phyloP scores from a whole-genome alignment of 257 asterid species.

The Solanum etuberosum region DNA sequence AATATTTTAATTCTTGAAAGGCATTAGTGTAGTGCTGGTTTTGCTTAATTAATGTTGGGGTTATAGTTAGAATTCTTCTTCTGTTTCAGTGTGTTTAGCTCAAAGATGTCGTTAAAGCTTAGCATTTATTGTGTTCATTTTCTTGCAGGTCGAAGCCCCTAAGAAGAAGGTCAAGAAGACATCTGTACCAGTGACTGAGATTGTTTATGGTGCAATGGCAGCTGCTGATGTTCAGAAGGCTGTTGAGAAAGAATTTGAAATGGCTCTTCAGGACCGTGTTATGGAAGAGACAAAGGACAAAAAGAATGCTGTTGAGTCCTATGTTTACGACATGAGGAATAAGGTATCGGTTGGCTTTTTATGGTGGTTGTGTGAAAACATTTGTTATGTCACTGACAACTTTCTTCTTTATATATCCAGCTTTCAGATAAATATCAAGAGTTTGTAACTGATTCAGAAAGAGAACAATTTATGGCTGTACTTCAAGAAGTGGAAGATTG shows the following conservation, averaged over 20 bases:
- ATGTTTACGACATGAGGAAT: constrained; percentile 86
- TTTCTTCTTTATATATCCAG: constrained; percentile 25
- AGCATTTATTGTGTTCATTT: not conserved
- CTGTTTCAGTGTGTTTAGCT: not conserved
- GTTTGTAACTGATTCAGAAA: constrained; percentile 60
- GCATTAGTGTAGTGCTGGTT: not conserved
- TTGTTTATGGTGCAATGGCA: constrained; percentile 62
- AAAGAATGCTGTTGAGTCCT: constrained; percentile 94
- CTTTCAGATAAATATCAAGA: constrained; percentile 65
- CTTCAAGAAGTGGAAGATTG: constrained; percentile 96
- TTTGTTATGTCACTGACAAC: not conserved
- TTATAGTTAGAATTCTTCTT: not conserved
- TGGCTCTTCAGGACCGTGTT: constrained; percentile 96
- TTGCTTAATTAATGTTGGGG: not conserved
- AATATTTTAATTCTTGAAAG: not conserved
- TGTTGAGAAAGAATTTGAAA: constrained; percentile 87
- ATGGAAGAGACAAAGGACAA: constrained; percentile 99
- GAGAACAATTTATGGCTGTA: constrained; percentile 50
- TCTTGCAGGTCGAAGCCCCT: constrained; percentile 44
- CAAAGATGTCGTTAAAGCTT: not conserved
- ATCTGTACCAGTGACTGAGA: constrained; percentile 60
- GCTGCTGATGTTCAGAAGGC: constrained; percentile 72
- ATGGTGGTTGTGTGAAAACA: not conserved
- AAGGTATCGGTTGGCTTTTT: constrained; percentile 34
- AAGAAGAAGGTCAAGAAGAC: constrained; percentile 86